Conservation (phyloP, 345 rosid genomes). For the Eutrema heterophyllum region DNA sequence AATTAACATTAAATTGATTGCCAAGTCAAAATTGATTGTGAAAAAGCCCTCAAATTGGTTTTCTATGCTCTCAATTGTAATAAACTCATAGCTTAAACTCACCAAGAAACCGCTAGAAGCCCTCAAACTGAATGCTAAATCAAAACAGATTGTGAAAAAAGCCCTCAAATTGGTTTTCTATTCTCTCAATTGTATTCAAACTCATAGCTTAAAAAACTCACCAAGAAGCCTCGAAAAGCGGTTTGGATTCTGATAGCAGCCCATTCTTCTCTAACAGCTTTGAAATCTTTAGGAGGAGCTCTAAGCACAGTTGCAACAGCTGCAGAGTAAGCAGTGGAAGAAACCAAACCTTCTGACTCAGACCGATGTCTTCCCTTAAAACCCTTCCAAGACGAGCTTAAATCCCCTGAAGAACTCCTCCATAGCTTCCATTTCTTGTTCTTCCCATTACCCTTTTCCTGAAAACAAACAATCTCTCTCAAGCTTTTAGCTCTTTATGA, state of each 20-base stretch:
- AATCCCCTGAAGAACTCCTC: slow-evolving; percentile 68
- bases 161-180: background rate
- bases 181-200: background rate
- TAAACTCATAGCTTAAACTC: background rate
- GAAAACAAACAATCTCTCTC: background rate
- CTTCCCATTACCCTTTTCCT: slow-evolving; percentile 47
- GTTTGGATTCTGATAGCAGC: slow-evolving; percentile 90
- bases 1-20: background rate
- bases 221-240: slow-evolving; percentile 91
- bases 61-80: background rate
- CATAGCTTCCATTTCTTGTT: slow-evolving; percentile 85
- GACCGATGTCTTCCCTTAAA: slow-evolving; percentile 47
- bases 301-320: slow-evolving; percentile 80
- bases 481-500: background rate
- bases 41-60: background rate
- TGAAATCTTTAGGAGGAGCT: slow-evolving; percentile 87
- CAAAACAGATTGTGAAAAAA: background rate
- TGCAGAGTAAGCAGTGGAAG: slow-evolving; percentile 48
- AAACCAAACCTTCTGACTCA: slow-evolving; percentile 46
- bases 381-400: slow-evolving; percentile 40
- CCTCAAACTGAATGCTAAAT: background rate
- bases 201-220: slow-evolving; percentile 20
- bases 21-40: too few relatives aligned
- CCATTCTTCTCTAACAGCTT: slow-evolving; percentile 79
- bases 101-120: background rate